phyloP scores from a whole-genome alignment of 2,329 filamentous ascomycete genomes.

The Fusarium sp. region DNA sequence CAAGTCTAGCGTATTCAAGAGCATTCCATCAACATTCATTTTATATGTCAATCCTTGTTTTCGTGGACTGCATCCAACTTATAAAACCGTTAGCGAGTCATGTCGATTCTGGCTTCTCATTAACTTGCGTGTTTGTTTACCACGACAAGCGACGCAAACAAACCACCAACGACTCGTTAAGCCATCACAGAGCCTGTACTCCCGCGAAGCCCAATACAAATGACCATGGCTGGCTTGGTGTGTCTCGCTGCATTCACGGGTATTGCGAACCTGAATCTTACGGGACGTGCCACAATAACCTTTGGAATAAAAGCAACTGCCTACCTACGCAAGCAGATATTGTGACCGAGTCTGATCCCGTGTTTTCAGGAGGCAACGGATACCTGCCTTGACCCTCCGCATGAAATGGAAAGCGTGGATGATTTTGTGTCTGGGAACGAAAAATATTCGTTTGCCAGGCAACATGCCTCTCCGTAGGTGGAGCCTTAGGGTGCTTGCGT shows the following conservation, averaged over 20 bases:
- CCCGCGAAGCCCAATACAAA: neutral
- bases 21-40: neutral
- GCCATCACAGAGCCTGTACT: neutral
- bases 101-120: neutral
- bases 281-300: neutral
- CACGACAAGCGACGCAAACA: neutral
- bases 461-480: conserved; percentile 7
- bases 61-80: neutral
- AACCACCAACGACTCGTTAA: neutral
- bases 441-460: neutral
- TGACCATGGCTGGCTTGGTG: neutral
- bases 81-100: neutral
- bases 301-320: neutral
- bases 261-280: neutral
- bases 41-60: neutral
- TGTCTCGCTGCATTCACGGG: neutral
- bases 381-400: conserved; percentile 19
- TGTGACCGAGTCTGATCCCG: neutral
- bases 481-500: conserved; percentile 13
- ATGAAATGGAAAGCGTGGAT: conserved; percentile 7
- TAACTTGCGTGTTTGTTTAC: neutral
- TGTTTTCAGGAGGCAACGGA: conserved; percentile 10
- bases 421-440: neutral
- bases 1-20: neutral
- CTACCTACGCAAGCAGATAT: neutral